Evolutionary conservation across 1,284 basidiomycete species (phyloP).

Genomic region (Termitomyces sp.): DNA sequence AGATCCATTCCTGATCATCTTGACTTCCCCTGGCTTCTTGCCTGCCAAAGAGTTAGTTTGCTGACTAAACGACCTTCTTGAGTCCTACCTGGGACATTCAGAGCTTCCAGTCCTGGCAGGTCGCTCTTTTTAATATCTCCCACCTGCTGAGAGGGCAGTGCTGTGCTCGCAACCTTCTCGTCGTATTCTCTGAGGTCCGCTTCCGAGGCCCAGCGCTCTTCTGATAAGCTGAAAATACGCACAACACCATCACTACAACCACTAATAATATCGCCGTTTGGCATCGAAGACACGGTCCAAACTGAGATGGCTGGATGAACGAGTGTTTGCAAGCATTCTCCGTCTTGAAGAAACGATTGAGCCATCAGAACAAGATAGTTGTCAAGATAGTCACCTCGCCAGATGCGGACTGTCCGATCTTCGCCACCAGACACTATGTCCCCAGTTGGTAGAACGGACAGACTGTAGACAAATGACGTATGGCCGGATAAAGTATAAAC

Average conservation of each 20-base stretch:
- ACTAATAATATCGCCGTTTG: slow-evolving; percentile 87
- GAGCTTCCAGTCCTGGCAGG: slow-evolving; percentile 80
- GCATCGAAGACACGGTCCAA: slow-evolving; percentile 84
- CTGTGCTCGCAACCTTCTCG: slow-evolving; percentile 64
- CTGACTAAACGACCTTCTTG: slow-evolving; percentile 1
- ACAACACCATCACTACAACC: slow-evolving; percentile 87
- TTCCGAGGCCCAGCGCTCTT: slow-evolving; percentile 70
- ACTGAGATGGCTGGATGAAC: slow-evolving; percentile 92
- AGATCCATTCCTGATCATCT: slow-evolving; percentile 81
- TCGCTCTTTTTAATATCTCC: slow-evolving; percentile 91
- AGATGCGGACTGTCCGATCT: slow-evolving; percentile 40
- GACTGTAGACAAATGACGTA: slow-evolving; percentile 93
- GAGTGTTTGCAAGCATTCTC: slow-evolving; percentile 82
- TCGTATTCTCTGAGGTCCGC: slow-evolving; percentile 70
- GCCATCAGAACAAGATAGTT: neutral
- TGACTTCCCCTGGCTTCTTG: slow-evolving; percentile 87
- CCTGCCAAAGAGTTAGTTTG: slow-evolving; percentile 41
- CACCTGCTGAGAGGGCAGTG: slow-evolving; percentile 74
- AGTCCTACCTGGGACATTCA: slow-evolving; percentile 62
- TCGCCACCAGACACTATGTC: slow-evolving; percentile 41
- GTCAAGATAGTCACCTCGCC: slow-evolving; percentile 30
- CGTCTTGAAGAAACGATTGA: slow-evolving; percentile 32
- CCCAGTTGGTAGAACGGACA: slow-evolving; percentile 66
- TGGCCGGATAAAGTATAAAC: slow-evolving; percentile 84
- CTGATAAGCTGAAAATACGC: slow-evolving; percentile 79